Conservation (phyloP, 768 basidiomycete species). For the Termitomyces titanicus region DNA sequence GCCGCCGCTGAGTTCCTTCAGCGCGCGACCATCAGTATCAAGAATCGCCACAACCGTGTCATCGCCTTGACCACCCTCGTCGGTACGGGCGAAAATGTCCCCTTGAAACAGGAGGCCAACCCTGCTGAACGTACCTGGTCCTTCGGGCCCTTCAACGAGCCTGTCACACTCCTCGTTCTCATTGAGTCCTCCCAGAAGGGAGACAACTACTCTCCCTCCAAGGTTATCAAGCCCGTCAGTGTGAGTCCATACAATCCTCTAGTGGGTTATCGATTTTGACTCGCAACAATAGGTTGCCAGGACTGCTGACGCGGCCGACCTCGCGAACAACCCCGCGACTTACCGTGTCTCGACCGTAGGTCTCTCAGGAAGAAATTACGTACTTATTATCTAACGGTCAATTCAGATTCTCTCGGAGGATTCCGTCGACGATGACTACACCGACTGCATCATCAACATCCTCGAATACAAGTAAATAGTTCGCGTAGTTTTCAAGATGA, state of each 20-base stretch:
- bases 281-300: not conserved
- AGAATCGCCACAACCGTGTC: not conserved
- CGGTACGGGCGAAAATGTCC: conserved; percentile 1
- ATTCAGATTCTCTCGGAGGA: conserved; percentile 10
- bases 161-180: not conserved
- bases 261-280: not conserved
- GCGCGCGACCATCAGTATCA: conserved; percentile 5
- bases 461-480: conserved; percentile 9
- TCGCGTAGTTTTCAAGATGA: not conserved
- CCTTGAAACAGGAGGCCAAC: conserved; percentile 4
- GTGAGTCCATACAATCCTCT: not conserved
- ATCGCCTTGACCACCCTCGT: conserved; percentile 4
- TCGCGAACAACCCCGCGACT: not conserved
- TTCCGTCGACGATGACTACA: conserved; percentile 7
- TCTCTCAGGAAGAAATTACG: not conserved
- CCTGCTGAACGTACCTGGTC: not conserved
- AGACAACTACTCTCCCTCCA: conserved; percentile 1
- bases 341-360: conserved; percentile 8
- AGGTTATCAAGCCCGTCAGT: not conserved
- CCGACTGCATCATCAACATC: conserved; percentile 10
- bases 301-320: not conserved
- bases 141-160: conserved; percentile 10
- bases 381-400: not conserved
- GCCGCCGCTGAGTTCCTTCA: not conserved
- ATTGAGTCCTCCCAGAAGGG: not conserved